These are phyloP conservation scores for Periconia digitata DNA, from an alignment of 2,329 filamentous ascomycete genomes.

Conservation along the genomic window DNA sequence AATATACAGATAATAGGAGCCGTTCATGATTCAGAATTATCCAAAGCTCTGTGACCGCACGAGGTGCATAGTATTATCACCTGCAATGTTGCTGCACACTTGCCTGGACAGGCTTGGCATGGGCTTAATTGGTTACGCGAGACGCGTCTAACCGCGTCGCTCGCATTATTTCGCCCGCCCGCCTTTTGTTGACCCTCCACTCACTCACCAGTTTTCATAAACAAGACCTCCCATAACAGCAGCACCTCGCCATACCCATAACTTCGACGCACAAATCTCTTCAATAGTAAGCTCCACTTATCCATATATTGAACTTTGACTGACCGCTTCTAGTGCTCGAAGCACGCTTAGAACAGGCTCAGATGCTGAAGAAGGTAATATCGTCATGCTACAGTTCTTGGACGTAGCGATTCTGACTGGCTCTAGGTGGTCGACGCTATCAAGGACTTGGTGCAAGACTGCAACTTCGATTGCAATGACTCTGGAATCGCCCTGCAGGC, in stretches of 20 bases:
- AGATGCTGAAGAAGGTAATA: slow-evolving; percentile 86
- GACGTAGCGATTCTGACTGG: neutral
- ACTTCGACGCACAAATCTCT: slow-evolving; percentile 4
- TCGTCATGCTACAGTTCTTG: neutral
- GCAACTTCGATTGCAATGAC: slow-evolving; percentile 99
- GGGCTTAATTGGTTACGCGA: neutral
- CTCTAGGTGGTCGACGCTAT: slow-evolving; percentile 92
- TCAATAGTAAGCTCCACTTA: slow-evolving; percentile 20
- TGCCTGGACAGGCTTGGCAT: neutral
- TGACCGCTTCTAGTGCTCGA: slow-evolving; percentile 71
- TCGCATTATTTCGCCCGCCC: neutral
- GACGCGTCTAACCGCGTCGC: neutral
- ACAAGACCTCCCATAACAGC: neutral
- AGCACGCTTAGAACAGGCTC: slow-evolving; percentile 93
- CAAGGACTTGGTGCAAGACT: slow-evolving; percentile 98
- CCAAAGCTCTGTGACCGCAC: too few species aligned
- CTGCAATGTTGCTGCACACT: too few species aligned
- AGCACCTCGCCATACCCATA: neutral
- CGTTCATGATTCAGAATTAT: too few species aligned
- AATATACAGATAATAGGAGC: too few species aligned
- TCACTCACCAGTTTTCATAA: slow-evolving; percentile 14
- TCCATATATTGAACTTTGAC: slow-evolving; percentile 4
- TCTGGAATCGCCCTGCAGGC: slow-evolving; percentile 96
- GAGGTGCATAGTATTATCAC: too few species aligned
- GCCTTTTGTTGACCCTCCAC: slow-evolving; percentile 10